Evolutionary conservation across 345 rosid genomes (phyloP).

Genomic region (Lumnitzera littorea): DNA sequence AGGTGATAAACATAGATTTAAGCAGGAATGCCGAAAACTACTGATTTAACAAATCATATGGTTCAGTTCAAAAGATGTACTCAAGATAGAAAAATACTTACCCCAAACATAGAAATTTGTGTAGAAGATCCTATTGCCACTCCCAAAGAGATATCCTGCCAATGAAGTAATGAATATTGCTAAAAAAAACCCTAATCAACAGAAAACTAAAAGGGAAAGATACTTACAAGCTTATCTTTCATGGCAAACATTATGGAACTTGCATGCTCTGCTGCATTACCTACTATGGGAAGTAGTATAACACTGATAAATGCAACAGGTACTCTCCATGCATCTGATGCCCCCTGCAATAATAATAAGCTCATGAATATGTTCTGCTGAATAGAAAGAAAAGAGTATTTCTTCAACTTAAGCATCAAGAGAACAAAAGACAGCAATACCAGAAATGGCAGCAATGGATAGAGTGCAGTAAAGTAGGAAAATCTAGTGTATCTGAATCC

Average conservation of each 20-base stretch:
- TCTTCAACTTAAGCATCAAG: too few relatives aligned
- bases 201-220: neutral
- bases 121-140: constrained; percentile 98
- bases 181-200: neutral
- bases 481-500: too few relatives aligned
- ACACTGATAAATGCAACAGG: constrained; percentile 90
- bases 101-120: constrained; percentile 95
- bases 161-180: constrained; percentile 5
- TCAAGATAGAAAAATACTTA: constrained; percentile 21
- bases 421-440: too few relatives aligned
- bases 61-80: neutral
- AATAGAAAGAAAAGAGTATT: too few relatives aligned
- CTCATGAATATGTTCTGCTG: too few relatives aligned
- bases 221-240: constrained; percentile 89
- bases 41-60: neutral
- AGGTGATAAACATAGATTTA: too few relatives aligned
- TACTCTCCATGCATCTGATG: constrained; percentile 66
- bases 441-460: too few relatives aligned
- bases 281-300: constrained; percentile 92
- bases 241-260: constrained; percentile 95
- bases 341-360: constrained; percentile 45
- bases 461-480: too few relatives aligned
- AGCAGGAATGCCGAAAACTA: neutral
- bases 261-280: constrained; percentile 97
- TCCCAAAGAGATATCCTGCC: constrained; percentile 90